A percentile compares a stretch with the other conserved stretches of the same genome.
These are phyloP conservation scores for Penicillium sp. DNA, from an alignment of 2,329 filamentous ascomycete genomes.

Conservation along the genomic window DNA sequence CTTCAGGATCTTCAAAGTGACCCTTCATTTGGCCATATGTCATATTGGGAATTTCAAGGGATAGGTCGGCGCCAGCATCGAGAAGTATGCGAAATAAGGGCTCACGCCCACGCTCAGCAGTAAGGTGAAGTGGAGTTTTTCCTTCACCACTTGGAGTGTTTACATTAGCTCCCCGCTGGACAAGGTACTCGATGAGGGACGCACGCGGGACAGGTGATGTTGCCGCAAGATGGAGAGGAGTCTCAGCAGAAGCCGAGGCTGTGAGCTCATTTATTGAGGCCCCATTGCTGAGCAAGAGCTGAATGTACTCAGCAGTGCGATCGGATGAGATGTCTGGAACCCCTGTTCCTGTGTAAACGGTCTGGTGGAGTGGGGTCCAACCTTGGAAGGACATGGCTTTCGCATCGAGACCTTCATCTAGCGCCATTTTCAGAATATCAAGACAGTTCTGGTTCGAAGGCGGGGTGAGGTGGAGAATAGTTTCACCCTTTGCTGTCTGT, in stretches of 20 bases:
- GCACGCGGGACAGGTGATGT: constrained; percentile 19
- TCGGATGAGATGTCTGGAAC: neutral
- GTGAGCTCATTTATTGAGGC: constrained; percentile 25
- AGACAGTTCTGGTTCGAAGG: constrained; percentile 24
- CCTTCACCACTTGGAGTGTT: constrained; percentile 21
- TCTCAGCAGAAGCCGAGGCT: constrained; percentile 11
- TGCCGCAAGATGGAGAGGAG: constrained; percentile 29
- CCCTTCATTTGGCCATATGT: constrained; percentile 1
- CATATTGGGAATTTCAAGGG: constrained; percentile 16
- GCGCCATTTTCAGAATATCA: constrained; percentile 24
- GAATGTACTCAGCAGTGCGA: constrained; percentile 1
- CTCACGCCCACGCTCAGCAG: constrained; percentile 29
- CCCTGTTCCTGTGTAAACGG: neutral
- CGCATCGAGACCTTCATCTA: constrained; percentile 17
- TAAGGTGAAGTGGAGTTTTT: constrained; percentile 26
- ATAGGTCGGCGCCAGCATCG: constrained; percentile 26
- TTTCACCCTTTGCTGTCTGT: constrained; percentile 29
- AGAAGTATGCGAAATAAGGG: constrained; percentile 23
- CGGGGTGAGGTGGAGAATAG: constrained; percentile 31
- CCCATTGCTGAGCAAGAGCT: constrained; percentile 22
- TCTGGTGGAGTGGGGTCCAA: constrained; percentile 20
- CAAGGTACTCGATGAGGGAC: constrained; percentile 22
- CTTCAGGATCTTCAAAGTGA: neutral
- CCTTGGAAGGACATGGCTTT: constrained; percentile 20
- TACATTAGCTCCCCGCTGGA: constrained; percentile 20